Conservation (phyloP, 2,329 filamentous ascomycete genomes). For the Macrophomina tecta region DNA sequence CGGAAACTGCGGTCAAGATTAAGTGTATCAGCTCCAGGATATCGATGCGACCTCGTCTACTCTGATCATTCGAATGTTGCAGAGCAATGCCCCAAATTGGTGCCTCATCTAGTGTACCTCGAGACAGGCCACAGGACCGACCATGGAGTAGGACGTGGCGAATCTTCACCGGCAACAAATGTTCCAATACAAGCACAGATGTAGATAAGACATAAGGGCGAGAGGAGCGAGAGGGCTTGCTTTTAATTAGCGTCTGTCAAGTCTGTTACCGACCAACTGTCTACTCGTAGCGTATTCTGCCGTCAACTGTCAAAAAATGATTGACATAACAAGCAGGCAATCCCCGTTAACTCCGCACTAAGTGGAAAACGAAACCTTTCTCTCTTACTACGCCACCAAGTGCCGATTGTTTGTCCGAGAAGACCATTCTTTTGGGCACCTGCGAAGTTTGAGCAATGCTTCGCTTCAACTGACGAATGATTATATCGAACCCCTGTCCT, state of each 20-base stretch:
- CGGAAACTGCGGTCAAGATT: too few relatives aligned
- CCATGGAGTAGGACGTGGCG: too few relatives aligned
- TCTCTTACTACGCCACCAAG: conserved; percentile 1
- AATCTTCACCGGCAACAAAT: too few relatives aligned
- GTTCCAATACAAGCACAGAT: too few relatives aligned
- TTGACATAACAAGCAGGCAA: neutral
- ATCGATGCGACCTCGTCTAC: too few relatives aligned
- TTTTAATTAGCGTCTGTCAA: conserved; percentile 16
- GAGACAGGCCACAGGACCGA: too few relatives aligned
- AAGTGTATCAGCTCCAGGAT: too few relatives aligned
- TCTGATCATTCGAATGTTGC: too few relatives aligned
- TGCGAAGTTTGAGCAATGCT: neutral
- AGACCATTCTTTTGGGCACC: conserved; percentile 4
- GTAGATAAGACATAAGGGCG: too few relatives aligned
- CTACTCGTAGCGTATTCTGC: neutral
- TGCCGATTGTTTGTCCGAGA: conserved; percentile 6
- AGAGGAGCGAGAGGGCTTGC: too few relatives aligned
- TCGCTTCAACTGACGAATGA: neutral
- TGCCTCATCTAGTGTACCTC: too few relatives aligned
- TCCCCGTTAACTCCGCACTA: neutral
- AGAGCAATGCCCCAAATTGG: too few relatives aligned
- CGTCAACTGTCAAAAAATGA: neutral
- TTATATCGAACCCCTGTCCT: neutral
- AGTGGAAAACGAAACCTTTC: neutral
- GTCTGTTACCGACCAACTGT: conserved; percentile 6